Evolutionary conservation across 2,329 filamentous ascomycete species (phyloP).

Genomic region (Xylariaceae sp.): DNA sequence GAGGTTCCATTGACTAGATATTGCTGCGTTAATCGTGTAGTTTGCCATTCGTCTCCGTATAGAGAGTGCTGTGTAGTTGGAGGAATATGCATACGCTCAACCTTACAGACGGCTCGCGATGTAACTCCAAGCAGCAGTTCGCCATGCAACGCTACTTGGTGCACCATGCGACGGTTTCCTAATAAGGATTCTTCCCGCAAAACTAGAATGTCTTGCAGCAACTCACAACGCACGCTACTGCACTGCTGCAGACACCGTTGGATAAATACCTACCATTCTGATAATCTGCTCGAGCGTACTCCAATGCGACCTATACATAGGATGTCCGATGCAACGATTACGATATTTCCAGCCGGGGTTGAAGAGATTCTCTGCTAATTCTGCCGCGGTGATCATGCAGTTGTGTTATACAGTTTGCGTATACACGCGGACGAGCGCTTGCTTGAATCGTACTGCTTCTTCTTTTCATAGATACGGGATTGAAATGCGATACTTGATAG

Average conservation of each 20-base stretch:
- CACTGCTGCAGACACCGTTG: conserved; percentile 3
- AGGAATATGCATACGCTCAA: no score
- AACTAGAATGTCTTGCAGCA: conserved; percentile 11
- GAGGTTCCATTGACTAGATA: no score
- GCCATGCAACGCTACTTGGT: neutral
- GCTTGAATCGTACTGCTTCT: neutral
- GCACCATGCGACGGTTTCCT: neutral
- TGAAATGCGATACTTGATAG: neutral
- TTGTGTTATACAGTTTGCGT: neutral
- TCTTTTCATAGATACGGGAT: conserved; percentile 8
- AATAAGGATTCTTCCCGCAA: neutral
- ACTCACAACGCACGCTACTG: neutral
- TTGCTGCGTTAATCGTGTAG: no score
- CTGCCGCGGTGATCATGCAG: no score
- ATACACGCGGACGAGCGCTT: neutral
- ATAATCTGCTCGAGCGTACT: conserved; percentile 13
- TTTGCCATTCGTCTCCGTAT: no score
- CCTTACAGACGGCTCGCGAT: no score
- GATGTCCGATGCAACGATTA: conserved; percentile 20
- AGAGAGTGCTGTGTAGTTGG: no score
- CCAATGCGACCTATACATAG: conserved; percentile 11
- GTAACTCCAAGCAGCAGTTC: neutral
- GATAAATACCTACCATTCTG: conserved; percentile 11
- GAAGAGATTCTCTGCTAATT: no score
- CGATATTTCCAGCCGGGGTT: conserved; percentile 10